These are phyloP conservation scores for Zygoascus sp. DNA, from an alignment of 1,139 yeast species.

Conservation along the genomic window DNA sequence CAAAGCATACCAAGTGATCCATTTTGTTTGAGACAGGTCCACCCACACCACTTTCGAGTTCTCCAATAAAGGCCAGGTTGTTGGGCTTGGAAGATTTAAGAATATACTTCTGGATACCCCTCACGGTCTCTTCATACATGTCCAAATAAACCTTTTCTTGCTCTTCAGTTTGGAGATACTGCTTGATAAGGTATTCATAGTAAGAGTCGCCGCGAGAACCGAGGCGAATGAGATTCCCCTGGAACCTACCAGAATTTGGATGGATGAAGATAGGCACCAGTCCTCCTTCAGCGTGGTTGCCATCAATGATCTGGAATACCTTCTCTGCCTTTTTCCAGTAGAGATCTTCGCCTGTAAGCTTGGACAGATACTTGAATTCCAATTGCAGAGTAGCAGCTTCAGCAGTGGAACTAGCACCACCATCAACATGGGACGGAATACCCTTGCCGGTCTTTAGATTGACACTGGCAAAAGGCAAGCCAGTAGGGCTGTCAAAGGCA, in stretches of 20 bases:
- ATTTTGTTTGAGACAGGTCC: slow-evolving; percentile 61
- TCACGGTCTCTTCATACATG: slow-evolving; percentile 74
- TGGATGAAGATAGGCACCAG: slow-evolving; percentile 76
- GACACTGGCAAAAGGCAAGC: slow-evolving; percentile 76
- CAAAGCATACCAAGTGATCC: slow-evolving; percentile 93
- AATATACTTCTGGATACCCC: slow-evolving; percentile 66
- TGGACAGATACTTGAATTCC: slow-evolving; percentile 79
- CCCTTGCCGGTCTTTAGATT: slow-evolving; percentile 64
- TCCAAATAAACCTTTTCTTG: slow-evolving; percentile 57
- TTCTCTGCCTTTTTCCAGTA: slow-evolving; percentile 79
- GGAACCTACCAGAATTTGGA: slow-evolving; percentile 70
- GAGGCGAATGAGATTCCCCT: slow-evolving; percentile 61
- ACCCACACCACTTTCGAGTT: slow-evolving; percentile 65
- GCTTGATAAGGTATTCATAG: slow-evolving; percentile 84
- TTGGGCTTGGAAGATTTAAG: slow-evolving; percentile 59
- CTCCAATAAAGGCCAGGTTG: slow-evolving; percentile 70
- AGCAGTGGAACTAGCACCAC: slow-evolving; percentile 77
- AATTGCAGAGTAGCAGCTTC: slow-evolving; percentile 86
- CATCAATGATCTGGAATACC: slow-evolving; percentile 59
- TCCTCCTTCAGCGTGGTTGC: slow-evolving; percentile 61
- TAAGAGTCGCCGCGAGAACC: slow-evolving; percentile 94
- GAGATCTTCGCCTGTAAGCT: slow-evolving; percentile 69
- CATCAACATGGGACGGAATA: slow-evolving; percentile 55
- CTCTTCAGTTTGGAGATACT: slow-evolving; percentile 71
- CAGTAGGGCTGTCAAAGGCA: slow-evolving; percentile 60